Conservation (phyloP, 306 rosid genomes). For the Cucurbita argyrosperma region DNA sequence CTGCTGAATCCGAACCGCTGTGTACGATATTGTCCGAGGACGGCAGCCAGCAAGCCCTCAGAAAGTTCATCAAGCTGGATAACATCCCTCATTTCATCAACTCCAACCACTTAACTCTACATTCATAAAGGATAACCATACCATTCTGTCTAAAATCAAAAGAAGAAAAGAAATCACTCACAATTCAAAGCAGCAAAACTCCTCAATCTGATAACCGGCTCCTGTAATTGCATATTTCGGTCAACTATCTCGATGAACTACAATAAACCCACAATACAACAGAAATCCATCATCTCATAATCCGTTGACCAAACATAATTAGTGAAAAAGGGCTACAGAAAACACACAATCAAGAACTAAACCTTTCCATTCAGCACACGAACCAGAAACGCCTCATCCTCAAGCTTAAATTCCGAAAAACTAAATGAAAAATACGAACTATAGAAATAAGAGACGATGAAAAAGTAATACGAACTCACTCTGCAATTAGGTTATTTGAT, state of each 20-base stretch:
- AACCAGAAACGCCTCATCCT: not conserved
- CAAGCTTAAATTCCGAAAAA: not conserved
- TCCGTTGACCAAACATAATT: not conserved
- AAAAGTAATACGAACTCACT: conserved; percentile 17
- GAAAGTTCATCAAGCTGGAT: conserved; percentile 72
- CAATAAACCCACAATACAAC: not conserved
- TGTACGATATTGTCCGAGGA: conserved; percentile 27
- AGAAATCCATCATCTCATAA: not conserved
- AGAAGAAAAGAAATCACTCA: not conserved
- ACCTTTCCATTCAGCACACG: not conserved
- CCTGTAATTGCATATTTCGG: not conserved
- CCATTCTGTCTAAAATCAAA: conserved; percentile 12
- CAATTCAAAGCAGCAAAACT: not conserved
- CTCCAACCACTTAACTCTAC: conserved; percentile 42
- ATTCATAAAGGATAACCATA: conserved; percentile 53
- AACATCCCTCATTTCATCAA: conserved; percentile 98
- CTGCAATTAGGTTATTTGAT: conserved; percentile 14
- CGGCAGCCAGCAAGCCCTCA: conserved; percentile 76
- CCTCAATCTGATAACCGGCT: not conserved
- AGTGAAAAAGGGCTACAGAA: not conserved
- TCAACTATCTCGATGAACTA: not conserved
- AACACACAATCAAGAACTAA: not conserved
- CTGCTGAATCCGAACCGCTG: conserved; percentile 41
- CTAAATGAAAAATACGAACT: not conserved
- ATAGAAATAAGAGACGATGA: not conserved